These are phyloP conservation scores for Selenicereus undatus DNA, from an alignment of 148 eudicot species.

Conservation along the genomic window DNA sequence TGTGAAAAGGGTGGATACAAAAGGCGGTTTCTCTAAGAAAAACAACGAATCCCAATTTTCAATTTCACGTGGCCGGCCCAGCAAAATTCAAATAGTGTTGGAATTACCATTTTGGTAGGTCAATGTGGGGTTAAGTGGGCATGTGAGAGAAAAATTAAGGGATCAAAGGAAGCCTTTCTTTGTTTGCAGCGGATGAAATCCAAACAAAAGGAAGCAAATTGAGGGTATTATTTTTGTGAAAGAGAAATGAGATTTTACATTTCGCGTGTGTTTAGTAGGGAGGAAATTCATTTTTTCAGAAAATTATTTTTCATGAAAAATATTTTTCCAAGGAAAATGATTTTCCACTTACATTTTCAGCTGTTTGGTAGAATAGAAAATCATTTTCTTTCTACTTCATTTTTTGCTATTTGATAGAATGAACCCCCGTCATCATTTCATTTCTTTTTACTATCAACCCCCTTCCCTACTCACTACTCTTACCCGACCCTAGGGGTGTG, in stretches of 20 bases:
- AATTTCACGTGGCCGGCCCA: background rate
- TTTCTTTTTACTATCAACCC: no score
- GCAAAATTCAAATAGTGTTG: background rate
- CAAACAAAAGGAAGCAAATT: background rate
- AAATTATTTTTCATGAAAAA: no score
- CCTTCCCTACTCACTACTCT: no score
- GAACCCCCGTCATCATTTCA: no score
- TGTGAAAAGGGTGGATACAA: constrained; percentile 19
- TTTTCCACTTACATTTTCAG: no score
- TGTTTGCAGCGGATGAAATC: constrained; percentile 13
- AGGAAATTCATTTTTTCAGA: no score
- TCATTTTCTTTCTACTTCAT: no score
- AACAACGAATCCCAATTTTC: background rate
- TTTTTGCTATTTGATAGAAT: no score
- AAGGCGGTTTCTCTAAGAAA: background rate
- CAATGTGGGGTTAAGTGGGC: background rate
- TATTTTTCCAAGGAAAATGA: no score
- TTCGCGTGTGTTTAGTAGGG: background rate
- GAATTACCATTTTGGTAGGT: constrained; percentile 5
- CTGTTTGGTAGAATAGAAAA: no score
- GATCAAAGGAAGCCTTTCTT: constrained; percentile 12
- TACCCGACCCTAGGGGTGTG: no score
- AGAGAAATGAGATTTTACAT: constrained; percentile 9
- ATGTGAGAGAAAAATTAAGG: background rate
- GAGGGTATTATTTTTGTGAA: background rate